A percentile compares a stretch with the other conserved stretches of the same genome.
Conservation (phyloP, 805 yeast genomes). For the Phaffomyces opuntiae region DNA sequence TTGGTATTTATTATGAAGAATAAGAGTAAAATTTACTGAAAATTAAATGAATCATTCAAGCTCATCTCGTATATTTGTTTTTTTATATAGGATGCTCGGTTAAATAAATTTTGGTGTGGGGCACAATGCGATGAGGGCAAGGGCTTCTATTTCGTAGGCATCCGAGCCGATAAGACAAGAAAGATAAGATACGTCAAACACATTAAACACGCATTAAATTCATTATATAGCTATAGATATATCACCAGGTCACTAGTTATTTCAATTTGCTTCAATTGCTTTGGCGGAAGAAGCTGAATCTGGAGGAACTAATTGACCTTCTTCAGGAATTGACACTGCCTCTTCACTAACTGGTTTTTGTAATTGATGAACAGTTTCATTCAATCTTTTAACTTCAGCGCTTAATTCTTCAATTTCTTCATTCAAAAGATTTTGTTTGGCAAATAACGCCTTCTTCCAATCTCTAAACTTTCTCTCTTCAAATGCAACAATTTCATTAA, state of each 20-base stretch:
- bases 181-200: not conserved
- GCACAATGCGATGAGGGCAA: no score
- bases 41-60: not conserved
- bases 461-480: conserved; percentile 55
- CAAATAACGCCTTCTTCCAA: conserved; percentile 51
- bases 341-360: conserved; percentile 1
- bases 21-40: no score
- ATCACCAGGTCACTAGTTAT: no score
- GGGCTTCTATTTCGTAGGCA: no score
- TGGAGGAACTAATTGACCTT: not conserved
- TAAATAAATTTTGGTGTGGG: no score
- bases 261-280: conserved; percentile 1
- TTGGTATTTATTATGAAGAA: no score
- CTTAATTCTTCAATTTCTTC: conserved; percentile 38
- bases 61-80: not conserved
- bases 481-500: conserved; percentile 33
- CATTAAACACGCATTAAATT: not conserved
- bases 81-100: no score
- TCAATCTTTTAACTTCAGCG: conserved; percentile 13
- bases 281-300: conserved; percentile 3
- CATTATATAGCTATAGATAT: not conserved
- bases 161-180: no score
- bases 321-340: not conserved
- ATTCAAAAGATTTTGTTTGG: conserved; percentile 50
- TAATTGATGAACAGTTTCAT: conserved; percentile 3